Percentiles rank a stretch among this genome's conserved stretches.
Conservation (phyloP, 1,284 basidiomycete genomes). For the Ustilago lituana region DNA sequence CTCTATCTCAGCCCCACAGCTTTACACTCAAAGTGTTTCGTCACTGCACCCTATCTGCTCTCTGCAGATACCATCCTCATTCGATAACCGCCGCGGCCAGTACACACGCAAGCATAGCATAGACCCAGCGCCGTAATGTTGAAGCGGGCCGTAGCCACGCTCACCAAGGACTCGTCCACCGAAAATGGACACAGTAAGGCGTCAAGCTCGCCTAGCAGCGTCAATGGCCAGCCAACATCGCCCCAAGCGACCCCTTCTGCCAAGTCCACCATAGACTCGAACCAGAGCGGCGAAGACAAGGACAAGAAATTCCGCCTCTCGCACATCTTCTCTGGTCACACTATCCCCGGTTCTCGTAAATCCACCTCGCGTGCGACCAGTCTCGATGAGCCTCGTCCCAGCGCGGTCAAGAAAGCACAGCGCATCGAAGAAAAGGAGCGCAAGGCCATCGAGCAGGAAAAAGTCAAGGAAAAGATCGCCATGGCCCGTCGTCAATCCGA, state of each 20-base stretch:
- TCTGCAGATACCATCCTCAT: neutral
- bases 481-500: slow-evolving; percentile 45
- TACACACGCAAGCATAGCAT: neutral
- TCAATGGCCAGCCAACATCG: no score
- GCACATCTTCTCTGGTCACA: slow-evolving; percentile 44
- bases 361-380: slow-evolving; percentile 26
- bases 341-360: slow-evolving; percentile 16
- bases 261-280: slow-evolving; percentile 35
- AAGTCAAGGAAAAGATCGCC: slow-evolving; percentile 29
- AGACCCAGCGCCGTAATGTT: slow-evolving; percentile 19
- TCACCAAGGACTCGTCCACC: slow-evolving; percentile 33
- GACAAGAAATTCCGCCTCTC: slow-evolving; percentile 50
- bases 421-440: slow-evolving; percentile 47
- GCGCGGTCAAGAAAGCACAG: slow-evolving; percentile 42
- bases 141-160: slow-evolving; percentile 33
- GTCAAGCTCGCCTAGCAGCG: slow-evolving; percentile 10
- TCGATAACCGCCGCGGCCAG: no score
- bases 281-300: slow-evolving; percentile 4
- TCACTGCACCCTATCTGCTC: no score
- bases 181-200: slow-evolving; percentile 21
- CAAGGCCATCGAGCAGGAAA: slow-evolving; percentile 42
- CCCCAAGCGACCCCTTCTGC: slow-evolving; percentile 22
- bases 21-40: neutral
- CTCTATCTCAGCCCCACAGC: neutral
- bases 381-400: slow-evolving; percentile 44